Conservation (phyloP, 1,139 yeast genomes). For the Debaryomyces psychrophilus region DNA sequence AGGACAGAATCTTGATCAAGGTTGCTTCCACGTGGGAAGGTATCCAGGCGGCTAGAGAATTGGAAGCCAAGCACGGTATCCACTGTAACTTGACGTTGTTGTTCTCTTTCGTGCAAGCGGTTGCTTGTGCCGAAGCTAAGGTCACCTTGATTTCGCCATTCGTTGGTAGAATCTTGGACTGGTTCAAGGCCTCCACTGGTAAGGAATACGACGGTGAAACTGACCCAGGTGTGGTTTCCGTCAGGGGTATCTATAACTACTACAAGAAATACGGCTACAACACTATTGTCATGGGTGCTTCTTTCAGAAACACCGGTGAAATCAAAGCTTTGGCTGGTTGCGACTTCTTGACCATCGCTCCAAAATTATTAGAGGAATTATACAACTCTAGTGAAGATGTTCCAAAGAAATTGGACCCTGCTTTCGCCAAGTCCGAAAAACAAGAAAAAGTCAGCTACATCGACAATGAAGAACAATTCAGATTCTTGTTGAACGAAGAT, state of each 20-base stretch:
- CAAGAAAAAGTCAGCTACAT: constrained; percentile 77
- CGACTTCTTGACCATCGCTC: constrained; percentile 95
- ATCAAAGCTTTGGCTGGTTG: constrained; percentile 97
- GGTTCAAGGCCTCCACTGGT: constrained; percentile 96
- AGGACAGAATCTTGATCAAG: constrained; percentile 92
- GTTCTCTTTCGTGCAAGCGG: constrained; percentile 96
- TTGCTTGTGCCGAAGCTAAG: constrained; percentile 97
- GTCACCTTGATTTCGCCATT: constrained; percentile 97
- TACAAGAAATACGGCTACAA: constrained; percentile 96
- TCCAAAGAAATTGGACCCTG: constrained; percentile 76
- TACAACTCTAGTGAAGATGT: constrained; percentile 74
- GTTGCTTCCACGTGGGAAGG: constrained; percentile 99
- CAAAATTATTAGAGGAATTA: constrained; percentile 88
- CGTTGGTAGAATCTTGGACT: constrained; percentile 98
- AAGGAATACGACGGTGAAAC: constrained; percentile 76
- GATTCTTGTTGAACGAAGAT: constrained; percentile 91
- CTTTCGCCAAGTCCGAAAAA: constrained; percentile 53
- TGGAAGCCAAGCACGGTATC: constrained; percentile 86
- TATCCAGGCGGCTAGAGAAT: constrained; percentile 96
- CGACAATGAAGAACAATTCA: constrained; percentile 86
- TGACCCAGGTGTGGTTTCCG: constrained; percentile 97
- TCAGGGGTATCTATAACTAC: constrained; percentile 88
- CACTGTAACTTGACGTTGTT: constrained; percentile 95
- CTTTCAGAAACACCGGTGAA: constrained; percentile 97
- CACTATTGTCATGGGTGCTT: constrained; percentile 99